These are phyloP conservation scores for Aspergillus glaucus DNA, from an alignment of 2,329 filamentous ascomycete species.

Conservation along the genomic window DNA sequence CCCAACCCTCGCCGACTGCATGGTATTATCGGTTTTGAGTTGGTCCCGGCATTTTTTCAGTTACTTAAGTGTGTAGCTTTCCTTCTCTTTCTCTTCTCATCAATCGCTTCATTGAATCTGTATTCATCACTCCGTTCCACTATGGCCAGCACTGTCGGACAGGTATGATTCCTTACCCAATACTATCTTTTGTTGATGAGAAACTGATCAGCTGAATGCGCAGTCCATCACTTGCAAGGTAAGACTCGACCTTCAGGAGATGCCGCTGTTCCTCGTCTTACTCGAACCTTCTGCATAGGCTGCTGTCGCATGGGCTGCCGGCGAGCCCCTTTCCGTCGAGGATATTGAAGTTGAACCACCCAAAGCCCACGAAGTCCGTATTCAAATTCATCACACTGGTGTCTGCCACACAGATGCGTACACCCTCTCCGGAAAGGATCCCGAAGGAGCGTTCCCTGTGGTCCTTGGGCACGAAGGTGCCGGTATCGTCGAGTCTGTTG, in stretches of 20 bases:
- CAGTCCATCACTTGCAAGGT: constrained; percentile 90
- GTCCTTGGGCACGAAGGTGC: constrained; percentile 87
- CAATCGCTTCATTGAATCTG: too few relatives aligned
- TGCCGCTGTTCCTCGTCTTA: too few relatives aligned
- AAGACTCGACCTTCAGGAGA: constrained; percentile 6
- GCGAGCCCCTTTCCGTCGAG: constrained; percentile 81
- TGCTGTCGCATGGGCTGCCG: constrained; percentile 94
- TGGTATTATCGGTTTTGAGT: too few relatives aligned
- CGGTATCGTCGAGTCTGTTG: constrained; percentile 85
- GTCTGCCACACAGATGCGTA: constrained; percentile 98
- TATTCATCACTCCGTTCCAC: constrained; percentile 10
- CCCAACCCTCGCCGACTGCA: too few relatives aligned
- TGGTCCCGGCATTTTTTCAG: too few relatives aligned
- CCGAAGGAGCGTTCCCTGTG: constrained; percentile 87
- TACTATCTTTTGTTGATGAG: background rate
- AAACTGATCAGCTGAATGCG: constrained; percentile 5
- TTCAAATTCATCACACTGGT: constrained; percentile 94
- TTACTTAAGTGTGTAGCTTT: too few relatives aligned
- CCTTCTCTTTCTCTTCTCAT: too few relatives aligned
- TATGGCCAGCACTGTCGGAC: constrained; percentile 54
- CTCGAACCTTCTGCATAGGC: constrained; percentile 49
- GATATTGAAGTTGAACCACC: constrained; percentile 88
- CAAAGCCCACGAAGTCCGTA: constrained; percentile 88
- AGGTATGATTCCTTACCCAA: constrained; percentile 34
- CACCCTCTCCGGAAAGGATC: constrained; percentile 92